Conservation (phyloP, 768 basidiomycete species). For the Mycena sanguinolenta region DNA sequence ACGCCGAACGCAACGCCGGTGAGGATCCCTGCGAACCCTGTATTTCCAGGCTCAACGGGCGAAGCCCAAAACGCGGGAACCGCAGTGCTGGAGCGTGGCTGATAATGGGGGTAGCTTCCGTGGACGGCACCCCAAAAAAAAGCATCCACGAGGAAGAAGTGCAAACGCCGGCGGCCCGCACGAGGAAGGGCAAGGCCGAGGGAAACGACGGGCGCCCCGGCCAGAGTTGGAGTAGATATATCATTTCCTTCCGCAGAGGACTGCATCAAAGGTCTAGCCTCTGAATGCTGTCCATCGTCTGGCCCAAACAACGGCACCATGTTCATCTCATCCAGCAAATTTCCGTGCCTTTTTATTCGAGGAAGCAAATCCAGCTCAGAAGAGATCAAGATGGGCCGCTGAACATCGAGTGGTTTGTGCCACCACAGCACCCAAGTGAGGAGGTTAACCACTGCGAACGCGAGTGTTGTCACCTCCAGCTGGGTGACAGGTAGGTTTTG, state of each 20-base stretch:
- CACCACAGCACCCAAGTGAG: conserved; percentile 3
- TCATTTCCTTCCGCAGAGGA: too few relatives aligned
- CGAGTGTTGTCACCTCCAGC: conserved; percentile 4
- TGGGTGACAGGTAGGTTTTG: not conserved
- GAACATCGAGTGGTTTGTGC: not conserved
- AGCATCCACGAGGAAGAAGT: not conserved
- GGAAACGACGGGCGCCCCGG: not conserved
- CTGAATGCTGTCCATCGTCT: too few relatives aligned
- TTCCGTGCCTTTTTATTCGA: too few relatives aligned
- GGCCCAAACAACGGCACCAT: too few relatives aligned
- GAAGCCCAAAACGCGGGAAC: not conserved
- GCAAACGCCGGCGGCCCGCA: not conserved
- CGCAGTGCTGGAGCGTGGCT: not conserved
- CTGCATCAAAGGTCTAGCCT: too few relatives aligned
- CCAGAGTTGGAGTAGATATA: not conserved
- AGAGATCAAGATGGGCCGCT: not conserved
- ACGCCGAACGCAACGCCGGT: not conserved
- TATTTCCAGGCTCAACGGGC: not conserved
- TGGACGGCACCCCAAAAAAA: not conserved
- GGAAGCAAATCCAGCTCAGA: not conserved
- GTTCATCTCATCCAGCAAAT: not conserved
- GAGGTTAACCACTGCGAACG: conserved; percentile 6
- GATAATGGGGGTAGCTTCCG: not conserved
- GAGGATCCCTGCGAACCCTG: not conserved
- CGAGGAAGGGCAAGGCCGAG: not conserved